A percentile compares a stretch with the other conserved stretches of the same genome.
These are phyloP conservation scores for Agrocybe pediades DNA, from an alignment of 768 basidiomycete species.

Conservation along the genomic window DNA sequence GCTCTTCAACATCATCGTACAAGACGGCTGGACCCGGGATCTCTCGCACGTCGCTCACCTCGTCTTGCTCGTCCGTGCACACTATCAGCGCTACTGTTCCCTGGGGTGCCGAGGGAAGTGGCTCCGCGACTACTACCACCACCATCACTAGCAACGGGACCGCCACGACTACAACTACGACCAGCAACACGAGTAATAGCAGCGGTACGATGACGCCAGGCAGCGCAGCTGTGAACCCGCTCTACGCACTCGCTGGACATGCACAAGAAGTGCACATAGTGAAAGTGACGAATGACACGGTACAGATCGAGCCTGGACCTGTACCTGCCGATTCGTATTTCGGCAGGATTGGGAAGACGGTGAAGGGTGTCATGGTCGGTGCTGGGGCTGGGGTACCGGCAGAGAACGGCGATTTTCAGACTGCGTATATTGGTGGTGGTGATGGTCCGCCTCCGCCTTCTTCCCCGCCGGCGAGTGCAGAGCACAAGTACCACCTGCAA, in stretches of 20 bases:
- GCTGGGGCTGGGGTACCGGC: background rate
- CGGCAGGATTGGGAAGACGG: slow-evolving; percentile 33
- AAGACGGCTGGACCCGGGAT: slow-evolving; percentile 30
- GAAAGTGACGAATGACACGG: slow-evolving; percentile 50
- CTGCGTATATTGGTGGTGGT: slow-evolving; percentile 1
- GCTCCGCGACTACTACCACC: too few species aligned
- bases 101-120: slow-evolving; percentile 10
- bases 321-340: slow-evolving; percentile 33
- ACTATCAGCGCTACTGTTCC: slow-evolving; percentile 22
- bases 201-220: too few species aligned
- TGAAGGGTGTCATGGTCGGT: slow-evolving; percentile 27
- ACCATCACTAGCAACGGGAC: background rate
- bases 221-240: slow-evolving; percentile 23
- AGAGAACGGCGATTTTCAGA: background rate
- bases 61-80: slow-evolving; percentile 36
- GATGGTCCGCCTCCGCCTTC: slow-evolving; percentile 61
- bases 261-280: slow-evolving; percentile 57
- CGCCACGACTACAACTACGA: background rate
- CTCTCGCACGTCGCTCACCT: slow-evolving; percentile 19
- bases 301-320: slow-evolving; percentile 41
- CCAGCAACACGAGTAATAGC: background rate
- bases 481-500: slow-evolving; percentile 25
- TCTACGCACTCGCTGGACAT: slow-evolving; percentile 20
- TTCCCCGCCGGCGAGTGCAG: slow-evolving; percentile 36
- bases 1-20: slow-evolving; percentile 28